Percentiles rank a stretch among this genome's conserved stretches.
phyloP scores from a whole-genome alignment of 352 stramenopile genomes.

The Phytophthora kernoviae region DNA sequence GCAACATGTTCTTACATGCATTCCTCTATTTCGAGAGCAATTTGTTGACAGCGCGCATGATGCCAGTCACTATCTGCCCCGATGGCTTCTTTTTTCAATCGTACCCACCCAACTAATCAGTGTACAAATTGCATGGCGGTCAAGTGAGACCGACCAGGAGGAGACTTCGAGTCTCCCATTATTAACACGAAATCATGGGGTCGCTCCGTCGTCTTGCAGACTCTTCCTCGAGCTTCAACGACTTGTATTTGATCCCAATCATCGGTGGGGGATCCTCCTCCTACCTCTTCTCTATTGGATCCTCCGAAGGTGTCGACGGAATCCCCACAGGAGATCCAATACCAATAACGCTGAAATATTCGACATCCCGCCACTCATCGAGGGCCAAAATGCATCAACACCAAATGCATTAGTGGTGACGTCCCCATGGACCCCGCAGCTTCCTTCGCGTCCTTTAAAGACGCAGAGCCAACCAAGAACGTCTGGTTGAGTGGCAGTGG shows the following conservation, averaged over 20 bases:
- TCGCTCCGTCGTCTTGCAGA: constrained; percentile 14
- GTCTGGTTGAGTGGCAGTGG: constrained; percentile 32
- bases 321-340: constrained; percentile 7
- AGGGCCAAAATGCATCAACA: neutral
- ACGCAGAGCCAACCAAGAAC: constrained; percentile 20
- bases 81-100: constrained; percentile 7
- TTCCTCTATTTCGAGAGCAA: too few relatives aligned
- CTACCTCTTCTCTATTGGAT: constrained; percentile 13
- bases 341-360: constrained; percentile 7
- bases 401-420: constrained; percentile 5
- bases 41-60: too few relatives aligned
- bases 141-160: neutral
- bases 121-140: neutral
- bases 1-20: too few relatives aligned
- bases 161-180: neutral
- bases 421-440: constrained; percentile 28
- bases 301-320: constrained; percentile 4
- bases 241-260: constrained; percentile 43
- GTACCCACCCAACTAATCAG: neutral
- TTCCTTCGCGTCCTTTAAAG: constrained; percentile 29
- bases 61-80: too few relatives aligned
- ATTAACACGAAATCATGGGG: constrained; percentile 11
- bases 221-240: constrained; percentile 25
- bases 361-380: constrained; percentile 12
- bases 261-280: constrained; percentile 11